Conservation (phyloP, 176 grass and related monocot genomes). For the Pharus latifolius region DNA sequence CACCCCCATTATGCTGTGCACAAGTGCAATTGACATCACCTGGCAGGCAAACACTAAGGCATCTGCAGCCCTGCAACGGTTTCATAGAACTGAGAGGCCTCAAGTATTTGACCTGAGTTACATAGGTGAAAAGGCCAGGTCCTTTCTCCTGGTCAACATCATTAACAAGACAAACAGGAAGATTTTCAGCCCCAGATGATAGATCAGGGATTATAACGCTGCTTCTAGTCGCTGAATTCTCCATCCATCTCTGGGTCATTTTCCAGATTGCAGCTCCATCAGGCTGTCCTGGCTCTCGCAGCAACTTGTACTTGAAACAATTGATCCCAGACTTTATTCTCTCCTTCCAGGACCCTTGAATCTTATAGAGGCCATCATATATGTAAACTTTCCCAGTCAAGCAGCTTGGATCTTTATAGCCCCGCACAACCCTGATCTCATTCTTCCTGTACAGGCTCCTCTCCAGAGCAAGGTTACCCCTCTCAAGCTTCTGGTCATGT, state of each 20-base stretch:
- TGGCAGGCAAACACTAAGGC: slow-evolving; percentile 62
- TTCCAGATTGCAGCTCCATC: slow-evolving; percentile 69
- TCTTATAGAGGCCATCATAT: slow-evolving; percentile 90
- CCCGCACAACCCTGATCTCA: slow-evolving; percentile 72
- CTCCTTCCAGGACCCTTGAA: slow-evolving; percentile 77
- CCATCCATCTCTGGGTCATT: slow-evolving; percentile 70
- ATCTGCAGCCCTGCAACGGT: slow-evolving; percentile 42
- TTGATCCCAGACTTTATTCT: slow-evolving; percentile 51
- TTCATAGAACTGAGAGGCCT: slow-evolving; percentile 40
- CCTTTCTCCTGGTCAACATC: slow-evolving; percentile 63
- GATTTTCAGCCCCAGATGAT: slow-evolving; percentile 71
- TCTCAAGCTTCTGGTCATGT: slow-evolving; percentile 83
- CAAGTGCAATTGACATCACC: slow-evolving; percentile 56
- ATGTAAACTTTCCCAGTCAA: slow-evolving; percentile 73
- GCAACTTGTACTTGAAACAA: slow-evolving; percentile 87
- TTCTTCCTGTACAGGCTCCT: slow-evolving; percentile 66
- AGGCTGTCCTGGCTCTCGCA: slow-evolving; percentile 63
- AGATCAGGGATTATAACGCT: slow-evolving; percentile 65
- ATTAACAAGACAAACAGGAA: slow-evolving; percentile 84
- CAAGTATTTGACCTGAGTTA: slow-evolving; percentile 36
- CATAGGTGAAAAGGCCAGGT: slow-evolving; percentile 70
- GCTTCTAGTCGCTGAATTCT: slow-evolving; percentile 51
- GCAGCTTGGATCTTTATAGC: slow-evolving; percentile 54
- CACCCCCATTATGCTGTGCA: slow-evolving; percentile 47
- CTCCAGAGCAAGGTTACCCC: slow-evolving; percentile 84